Percentiles rank a stretch among this genome's conserved stretches.
Conservation (phyloP, 2,329 filamentous ascomycete genomes). For the Diaporthe citriasiana region DNA sequence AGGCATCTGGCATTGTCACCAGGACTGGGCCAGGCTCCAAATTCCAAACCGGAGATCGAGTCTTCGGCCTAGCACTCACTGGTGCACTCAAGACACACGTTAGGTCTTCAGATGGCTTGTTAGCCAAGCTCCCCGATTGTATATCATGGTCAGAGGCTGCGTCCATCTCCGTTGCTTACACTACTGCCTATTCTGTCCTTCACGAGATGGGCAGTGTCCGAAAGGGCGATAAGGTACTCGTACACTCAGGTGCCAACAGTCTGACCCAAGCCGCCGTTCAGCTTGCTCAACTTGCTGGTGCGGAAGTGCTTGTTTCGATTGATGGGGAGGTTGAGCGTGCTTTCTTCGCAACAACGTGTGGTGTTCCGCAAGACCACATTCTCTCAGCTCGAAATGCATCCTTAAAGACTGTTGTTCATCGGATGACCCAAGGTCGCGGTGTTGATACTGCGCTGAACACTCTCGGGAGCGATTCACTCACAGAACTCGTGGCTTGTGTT, state of each 20-base stretch:
- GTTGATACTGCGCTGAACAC: conserved; percentile 46
- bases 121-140: conserved; percentile 43
- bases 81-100: conserved; percentile 46
- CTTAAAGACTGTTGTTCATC: conserved; percentile 43
- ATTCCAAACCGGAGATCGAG: conserved; percentile 44
- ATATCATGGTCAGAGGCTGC: conserved; percentile 45
- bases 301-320: conserved; percentile 45
- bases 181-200: conserved; percentile 45
- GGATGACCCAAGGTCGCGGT: conserved; percentile 38
- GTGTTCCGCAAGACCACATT: conserved; percentile 46
- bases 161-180: conserved; percentile 45
- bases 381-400: conserved; percentile 44
- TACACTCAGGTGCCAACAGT: conserved; percentile 43
- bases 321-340: conserved; percentile 43
- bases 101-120: conserved; percentile 42
- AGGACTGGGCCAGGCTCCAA: conserved; percentile 40
- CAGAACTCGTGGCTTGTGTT: conserved; percentile 50
- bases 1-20: conserved; percentile 46
- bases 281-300: conserved; percentile 40
- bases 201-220: conserved; percentile 44
- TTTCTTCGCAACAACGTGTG: conserved; percentile 44
- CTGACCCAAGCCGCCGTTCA: conserved; percentile 44
- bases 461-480: conserved; percentile 44
- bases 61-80: conserved; percentile 45
- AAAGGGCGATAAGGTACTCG: conserved; percentile 43